A percentile compares a stretch with the other conserved stretches of the same genome.
Evolutionary conservation across 495 filamentous ascomycete genomes (phyloP).

Genomic region (Talaromyces adpressus): DNA sequence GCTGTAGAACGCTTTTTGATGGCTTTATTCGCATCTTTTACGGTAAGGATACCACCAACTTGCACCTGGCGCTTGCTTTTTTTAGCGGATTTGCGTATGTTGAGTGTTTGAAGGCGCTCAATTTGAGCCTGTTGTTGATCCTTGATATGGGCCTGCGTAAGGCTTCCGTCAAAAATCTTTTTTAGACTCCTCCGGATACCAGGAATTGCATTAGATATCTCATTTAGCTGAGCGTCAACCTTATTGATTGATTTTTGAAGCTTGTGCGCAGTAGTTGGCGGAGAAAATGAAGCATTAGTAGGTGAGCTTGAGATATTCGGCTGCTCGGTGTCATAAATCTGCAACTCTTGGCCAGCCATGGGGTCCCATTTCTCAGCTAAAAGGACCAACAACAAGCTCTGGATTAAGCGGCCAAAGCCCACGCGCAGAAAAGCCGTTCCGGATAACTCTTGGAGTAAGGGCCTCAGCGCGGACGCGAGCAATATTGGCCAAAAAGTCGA

Average conservation of each 20-base stretch:
- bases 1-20: not conserved
- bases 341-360: too few relatives aligned
- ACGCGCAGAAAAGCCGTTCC: too few relatives aligned
- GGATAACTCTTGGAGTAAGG: not conserved
- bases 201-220: not conserved
- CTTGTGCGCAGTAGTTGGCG: not conserved
- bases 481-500: too few relatives aligned
- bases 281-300: not conserved
- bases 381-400: too few relatives aligned
- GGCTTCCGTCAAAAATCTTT: not conserved
- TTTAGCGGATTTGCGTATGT: not conserved
- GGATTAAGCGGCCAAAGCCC: too few relatives aligned
- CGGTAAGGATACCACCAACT: not conserved
- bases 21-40: not conserved
- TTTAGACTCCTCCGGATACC: not conserved
- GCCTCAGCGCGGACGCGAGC: too few relatives aligned
- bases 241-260: not conserved
- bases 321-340: not conserved
- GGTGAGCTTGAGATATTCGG: not conserved
- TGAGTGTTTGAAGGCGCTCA: not conserved
- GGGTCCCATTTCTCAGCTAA: not conserved
- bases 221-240: not conserved
- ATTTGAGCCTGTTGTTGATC: not conserved
- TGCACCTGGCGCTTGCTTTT: not conserved
- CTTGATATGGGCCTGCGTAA: not conserved